Conservation (phyloP, 2,329 filamentous ascomycete species). For the Exophiala xenobiotica region DNA sequence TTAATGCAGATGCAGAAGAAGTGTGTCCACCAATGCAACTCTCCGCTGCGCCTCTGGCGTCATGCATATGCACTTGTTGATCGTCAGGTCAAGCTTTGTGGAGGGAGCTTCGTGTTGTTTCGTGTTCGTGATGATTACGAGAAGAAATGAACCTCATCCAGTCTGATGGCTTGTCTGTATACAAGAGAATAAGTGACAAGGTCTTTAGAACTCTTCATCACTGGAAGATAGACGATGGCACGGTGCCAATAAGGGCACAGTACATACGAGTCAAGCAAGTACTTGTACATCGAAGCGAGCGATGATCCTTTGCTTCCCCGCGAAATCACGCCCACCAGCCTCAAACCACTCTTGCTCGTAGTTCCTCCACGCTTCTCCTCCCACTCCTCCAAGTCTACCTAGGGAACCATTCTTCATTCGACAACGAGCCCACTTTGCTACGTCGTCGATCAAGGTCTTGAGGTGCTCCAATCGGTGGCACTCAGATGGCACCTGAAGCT, state of each 20-base stretch:
- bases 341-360: too few species aligned
- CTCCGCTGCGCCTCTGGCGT: neutral
- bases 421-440: neutral
- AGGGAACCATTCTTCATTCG: neutral
- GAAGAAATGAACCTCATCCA: too few species aligned
- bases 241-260: too few species aligned
- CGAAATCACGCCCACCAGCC: neutral
- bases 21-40: neutral
- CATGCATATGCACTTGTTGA: neutral
- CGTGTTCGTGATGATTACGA: too few species aligned
- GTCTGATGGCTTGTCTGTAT: too few species aligned
- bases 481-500: neutral
- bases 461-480: neutral
- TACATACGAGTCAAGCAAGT: too few species aligned
- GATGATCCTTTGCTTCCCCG: neutral
- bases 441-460: neutral
- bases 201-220: too few species aligned
- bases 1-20: neutral
- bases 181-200: too few species aligned
- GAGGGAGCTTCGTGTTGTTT: neutral
- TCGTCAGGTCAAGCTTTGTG: constrained; percentile 3
- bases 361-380: too few species aligned
- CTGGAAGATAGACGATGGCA: too few species aligned
- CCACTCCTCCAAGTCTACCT: neutral
- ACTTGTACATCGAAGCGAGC: too few species aligned